These are phyloP conservation scores for Phytophthora brassicae DNA, from an alignment of 352 stramenopile genomes.

Conservation along the genomic window DNA sequence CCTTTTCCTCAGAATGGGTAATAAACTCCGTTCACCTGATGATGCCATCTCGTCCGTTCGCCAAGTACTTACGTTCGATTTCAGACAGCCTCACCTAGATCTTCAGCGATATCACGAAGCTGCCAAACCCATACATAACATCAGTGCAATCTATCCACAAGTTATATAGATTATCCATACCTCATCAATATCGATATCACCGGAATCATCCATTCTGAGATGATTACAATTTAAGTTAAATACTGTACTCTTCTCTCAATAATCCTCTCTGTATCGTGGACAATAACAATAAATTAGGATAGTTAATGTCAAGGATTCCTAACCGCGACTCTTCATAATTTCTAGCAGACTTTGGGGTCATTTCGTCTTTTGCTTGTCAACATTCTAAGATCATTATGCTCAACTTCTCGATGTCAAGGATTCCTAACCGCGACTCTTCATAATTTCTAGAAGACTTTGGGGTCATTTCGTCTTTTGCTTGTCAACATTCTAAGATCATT, in stretches of 20 bases:
- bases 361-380: slow-evolving; percentile 26
- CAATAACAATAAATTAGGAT: too few relatives aligned
- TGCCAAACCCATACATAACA: slow-evolving; percentile 10
- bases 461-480: slow-evolving; percentile 20
- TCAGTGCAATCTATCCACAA: neutral
- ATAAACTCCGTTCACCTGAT: slow-evolving; percentile 81
- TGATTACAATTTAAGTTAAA: too few relatives aligned
- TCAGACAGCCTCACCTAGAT: slow-evolving; percentile 74
- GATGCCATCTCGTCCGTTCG: slow-evolving; percentile 65
- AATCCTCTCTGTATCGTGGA: too few relatives aligned
- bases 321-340: slow-evolving; percentile 20
- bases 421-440: slow-evolving; percentile 29
- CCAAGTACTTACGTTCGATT: slow-evolving; percentile 67
- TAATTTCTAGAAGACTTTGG: slow-evolving; percentile 11
- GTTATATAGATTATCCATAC: slow-evolving; percentile 16
- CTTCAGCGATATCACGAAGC: slow-evolving; percentile 73
- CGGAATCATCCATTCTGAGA: slow-evolving; percentile 64
- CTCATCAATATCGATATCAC: slow-evolving; percentile 73
- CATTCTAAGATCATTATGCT: neutral
- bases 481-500: slow-evolving; percentile 6
- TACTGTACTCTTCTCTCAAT: too few relatives aligned
- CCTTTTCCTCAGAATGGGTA: slow-evolving; percentile 46
- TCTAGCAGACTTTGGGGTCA: slow-evolving; percentile 17
- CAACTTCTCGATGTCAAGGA: too few relatives aligned
- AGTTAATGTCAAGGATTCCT: too few relatives aligned